Evolutionary conservation across 1,139 yeast genomes (phyloP), one percentile per base, ranked within the genome.

Genomic region (Saccharomyces hybrid): DNA sequence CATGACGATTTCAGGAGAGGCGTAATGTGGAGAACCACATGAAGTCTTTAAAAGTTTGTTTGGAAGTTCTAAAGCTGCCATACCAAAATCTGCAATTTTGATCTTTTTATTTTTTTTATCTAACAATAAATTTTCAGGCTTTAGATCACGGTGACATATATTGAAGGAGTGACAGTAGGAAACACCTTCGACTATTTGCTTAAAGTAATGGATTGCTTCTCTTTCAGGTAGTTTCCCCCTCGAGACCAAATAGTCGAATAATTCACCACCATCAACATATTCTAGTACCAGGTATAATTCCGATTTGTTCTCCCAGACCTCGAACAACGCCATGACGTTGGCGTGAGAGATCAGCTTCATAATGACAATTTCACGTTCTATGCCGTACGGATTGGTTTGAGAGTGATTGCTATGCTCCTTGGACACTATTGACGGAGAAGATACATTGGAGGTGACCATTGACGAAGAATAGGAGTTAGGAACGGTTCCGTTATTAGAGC

Each of bases 1-100:
- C 64, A 84, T 79, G 34, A 86, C 91, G 59, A 86, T 86, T 72
- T 86, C 95, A 1, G 95, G 95, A 6, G 95, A 88, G 13, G 95
- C 95, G 68, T 86, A 86, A 71, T 86, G 95, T 23, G 95, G 95
- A 44, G 90, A 84, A 3, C 95, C 23, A 20, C 23, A 20, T 20
- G 23, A 20, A 20, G 23, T 20, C 23, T 20, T 20, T 20, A 20
- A 20, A 55, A 86, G 71, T 68, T 81, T 83, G 48, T 85, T 87
- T 55, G 83, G 82, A 57, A 85, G 78, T 69, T 86, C 91, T 59
- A 86, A 73, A 27, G 95, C 93, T 28, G 95, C 95, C 95, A 86
- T 86, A 51, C 95, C 95, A 65, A 86, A 86, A 70, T 86, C 95
- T 7, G 95, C 95, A 61, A 86, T 81, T 64, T 86, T 86, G 53